phyloP scores from a whole-genome alignment of 805 yeast genomes.

The Ogataea haglerorum region DNA sequence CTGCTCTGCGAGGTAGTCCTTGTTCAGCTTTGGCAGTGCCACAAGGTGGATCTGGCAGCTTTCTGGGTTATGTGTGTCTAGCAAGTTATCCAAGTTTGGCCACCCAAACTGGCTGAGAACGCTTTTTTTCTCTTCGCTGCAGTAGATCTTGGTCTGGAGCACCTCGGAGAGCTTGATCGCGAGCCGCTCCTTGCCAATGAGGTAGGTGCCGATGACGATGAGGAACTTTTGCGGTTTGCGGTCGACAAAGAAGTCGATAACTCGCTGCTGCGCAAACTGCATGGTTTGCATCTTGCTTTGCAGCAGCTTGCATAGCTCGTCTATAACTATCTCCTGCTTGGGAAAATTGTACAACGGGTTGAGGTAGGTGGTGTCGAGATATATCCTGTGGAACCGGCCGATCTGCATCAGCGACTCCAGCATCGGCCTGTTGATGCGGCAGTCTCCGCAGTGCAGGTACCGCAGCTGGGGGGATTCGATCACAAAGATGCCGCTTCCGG shows the following conservation, averaged over 20 bases:
- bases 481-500: slow-evolving; percentile 84
- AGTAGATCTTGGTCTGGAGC: slow-evolving; percentile 52
- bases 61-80: slow-evolving; percentile 41
- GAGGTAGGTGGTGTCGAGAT: slow-evolving; percentile 88
- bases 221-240: slow-evolving; percentile 31
- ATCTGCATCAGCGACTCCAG: slow-evolving; percentile 34
- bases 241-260: slow-evolving; percentile 36
- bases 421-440: slow-evolving; percentile 62
- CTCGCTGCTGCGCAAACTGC: slow-evolving; percentile 30
- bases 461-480: slow-evolving; percentile 47
- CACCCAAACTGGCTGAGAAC: slow-evolving; percentile 47
- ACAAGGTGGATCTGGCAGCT: slow-evolving; percentile 67
- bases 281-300: slow-evolving; percentile 27
- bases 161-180: slow-evolving; percentile 62
- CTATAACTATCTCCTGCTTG: slow-evolving; percentile 65
- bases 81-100: slow-evolving; percentile 37
- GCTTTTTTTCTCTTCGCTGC: slow-evolving; percentile 45
- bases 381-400: slow-evolving; percentile 53
- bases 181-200: slow-evolving; percentile 87
- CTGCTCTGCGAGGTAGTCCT: slow-evolving; percentile 45
- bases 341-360: slow-evolving; percentile 76
- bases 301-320: slow-evolving; percentile 51
- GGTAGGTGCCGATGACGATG: slow-evolving; percentile 79
- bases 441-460: slow-evolving; percentile 89
- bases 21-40: slow-evolving; percentile 55